phyloP scores from a whole-genome alignment of 805 yeast genomes.

The Nakazawaea pomicola region DNA sequence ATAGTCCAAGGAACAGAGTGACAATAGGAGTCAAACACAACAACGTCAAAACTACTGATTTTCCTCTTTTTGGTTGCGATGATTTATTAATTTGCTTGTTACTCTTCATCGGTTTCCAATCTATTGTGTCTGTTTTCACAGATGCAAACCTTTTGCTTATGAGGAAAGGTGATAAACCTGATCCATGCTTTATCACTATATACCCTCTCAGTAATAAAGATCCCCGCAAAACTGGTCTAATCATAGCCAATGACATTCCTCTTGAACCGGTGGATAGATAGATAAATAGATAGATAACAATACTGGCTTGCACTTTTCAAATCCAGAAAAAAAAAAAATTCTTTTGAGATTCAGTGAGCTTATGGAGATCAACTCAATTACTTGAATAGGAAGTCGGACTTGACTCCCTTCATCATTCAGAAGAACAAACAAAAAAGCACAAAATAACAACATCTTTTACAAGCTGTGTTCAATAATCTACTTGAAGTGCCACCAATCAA shows the following conservation, averaged over 20 bases:
- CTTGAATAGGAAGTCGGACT: neutral
- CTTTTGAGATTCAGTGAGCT: too few relatives aligned
- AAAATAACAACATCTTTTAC: neutral
- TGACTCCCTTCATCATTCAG: too few relatives aligned
- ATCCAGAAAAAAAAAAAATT: too few relatives aligned
- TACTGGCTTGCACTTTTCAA: too few relatives aligned
- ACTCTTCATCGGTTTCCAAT: constrained; percentile 77
- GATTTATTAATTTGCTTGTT: constrained; percentile 31
- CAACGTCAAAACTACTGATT: constrained; percentile 27
- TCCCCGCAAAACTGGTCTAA: too few relatives aligned
- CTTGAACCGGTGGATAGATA: too few relatives aligned
- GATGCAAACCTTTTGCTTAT: constrained; percentile 22
- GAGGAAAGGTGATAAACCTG: too few relatives aligned
- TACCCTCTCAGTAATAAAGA: neutral
- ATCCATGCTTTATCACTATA: neutral
- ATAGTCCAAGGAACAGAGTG: constrained; percentile 81
- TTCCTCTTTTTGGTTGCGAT: constrained; percentile 16
- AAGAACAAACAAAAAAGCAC: neutral
- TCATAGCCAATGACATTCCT: too few relatives aligned
- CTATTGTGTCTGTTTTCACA: constrained; percentile 65
- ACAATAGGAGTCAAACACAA: constrained; percentile 79
- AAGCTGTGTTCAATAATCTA: too few relatives aligned
- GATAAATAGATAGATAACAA: too few relatives aligned
- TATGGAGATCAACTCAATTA: too few relatives aligned
- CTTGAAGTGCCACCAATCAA: too few relatives aligned